Base-by-base conservation (phyloP, 768 basidiomycete genomes). In the Mrakia blollopis region DNA sequence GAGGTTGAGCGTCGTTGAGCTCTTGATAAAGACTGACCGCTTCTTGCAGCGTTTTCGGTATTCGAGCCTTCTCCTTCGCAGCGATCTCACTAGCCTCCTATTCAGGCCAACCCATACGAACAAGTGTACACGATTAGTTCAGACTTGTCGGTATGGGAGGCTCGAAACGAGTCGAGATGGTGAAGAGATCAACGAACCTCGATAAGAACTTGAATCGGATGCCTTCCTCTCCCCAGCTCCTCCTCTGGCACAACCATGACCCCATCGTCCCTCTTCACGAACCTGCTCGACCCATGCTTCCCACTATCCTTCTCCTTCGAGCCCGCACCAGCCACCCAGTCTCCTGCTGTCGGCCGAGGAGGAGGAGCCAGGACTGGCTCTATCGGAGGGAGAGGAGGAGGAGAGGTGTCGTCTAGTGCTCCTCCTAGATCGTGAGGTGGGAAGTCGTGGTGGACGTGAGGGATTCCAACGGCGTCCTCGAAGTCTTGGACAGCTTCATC, bases 51-150 rank as follows among this genome's bases (percentile, higher is more conserved):
- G 75, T 44, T 9, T 25, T 16, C 16, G 75, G 75, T 23, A 76
- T 41, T 1, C 70, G 52, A 35, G 75, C 68, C 28, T 61, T 39
- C 57, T 76, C 67, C 28, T 39, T 57, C 47, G 35, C 39, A 14
- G 75, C 75, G 9, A 60, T 35, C 8, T 76, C 57, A 41, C 69
- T 76, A 11, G 75, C 75, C 30, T 76, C 75, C 73, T 74, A 30
- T 28, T 23, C n/a, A 25, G 10, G 11, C n/a, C 28, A 25, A 47
- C 50, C 21, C 35, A 39, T 10, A 32, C 10, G 21, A 50, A 14
- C 18, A 14, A 23, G 60, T 3, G 23, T 3, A 61, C 16, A 14
- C 11, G 41, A 47, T 44, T 9, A 28, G 16, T 9, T 32, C 10
- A 54, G 11, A 4, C 41, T 21, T 11, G 30, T 25, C 2, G 41